phyloP scores from a whole-genome alignment of 1,284 basidiomycete genomes.

The Meripilus lineatus region DNA sequence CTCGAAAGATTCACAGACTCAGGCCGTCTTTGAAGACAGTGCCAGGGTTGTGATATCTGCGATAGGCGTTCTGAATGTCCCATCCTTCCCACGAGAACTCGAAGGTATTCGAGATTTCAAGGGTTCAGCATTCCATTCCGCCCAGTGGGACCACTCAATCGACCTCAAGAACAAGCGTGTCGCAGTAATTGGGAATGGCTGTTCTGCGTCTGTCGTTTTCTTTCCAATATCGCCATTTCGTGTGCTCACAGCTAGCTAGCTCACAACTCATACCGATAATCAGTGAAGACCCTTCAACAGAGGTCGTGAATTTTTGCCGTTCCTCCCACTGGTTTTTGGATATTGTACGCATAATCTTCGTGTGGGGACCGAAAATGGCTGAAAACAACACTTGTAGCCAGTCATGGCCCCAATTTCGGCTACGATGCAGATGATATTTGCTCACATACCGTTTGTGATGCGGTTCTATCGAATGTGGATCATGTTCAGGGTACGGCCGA shows the following conservation, averaged over 20 bases:
- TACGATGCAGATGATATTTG: no score
- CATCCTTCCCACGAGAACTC: slow-evolving; percentile 32
- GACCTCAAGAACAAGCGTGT: slow-evolving; percentile 30
- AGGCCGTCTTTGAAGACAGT: slow-evolving; percentile 14
- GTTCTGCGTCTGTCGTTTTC: slow-evolving; percentile 21
- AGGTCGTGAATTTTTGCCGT: slow-evolving; percentile 41
- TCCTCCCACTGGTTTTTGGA: slow-evolving; percentile 42
- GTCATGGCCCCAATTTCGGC: no score
- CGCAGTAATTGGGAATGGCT: slow-evolving; percentile 38
- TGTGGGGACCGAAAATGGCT: no score
- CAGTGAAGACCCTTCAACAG: slow-evolving; percentile 31
- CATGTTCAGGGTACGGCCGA: no score
- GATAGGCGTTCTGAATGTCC: slow-evolving; percentile 36
- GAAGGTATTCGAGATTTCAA: slow-evolving; percentile 41
- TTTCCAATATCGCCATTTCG: not conserved
- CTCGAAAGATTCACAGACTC: slow-evolving; percentile 26
- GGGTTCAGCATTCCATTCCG: slow-evolving; percentile 35
- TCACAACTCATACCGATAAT: slow-evolving; percentile 43
- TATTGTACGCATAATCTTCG: slow-evolving; percentile 31
- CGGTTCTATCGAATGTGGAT: slow-evolving; percentile 32
- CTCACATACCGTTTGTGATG: slow-evolving; percentile 35
- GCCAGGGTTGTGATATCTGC: slow-evolving; percentile 39
- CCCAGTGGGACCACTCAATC: slow-evolving; percentile 32
- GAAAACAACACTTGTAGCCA: no score
- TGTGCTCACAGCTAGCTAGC: slow-evolving; percentile 21